Evolutionary conservation across 352 stramenopile genomes (phyloP), one percentile per base, ranked within the genome.

Genomic region (Phytophthora fragariae): DNA sequence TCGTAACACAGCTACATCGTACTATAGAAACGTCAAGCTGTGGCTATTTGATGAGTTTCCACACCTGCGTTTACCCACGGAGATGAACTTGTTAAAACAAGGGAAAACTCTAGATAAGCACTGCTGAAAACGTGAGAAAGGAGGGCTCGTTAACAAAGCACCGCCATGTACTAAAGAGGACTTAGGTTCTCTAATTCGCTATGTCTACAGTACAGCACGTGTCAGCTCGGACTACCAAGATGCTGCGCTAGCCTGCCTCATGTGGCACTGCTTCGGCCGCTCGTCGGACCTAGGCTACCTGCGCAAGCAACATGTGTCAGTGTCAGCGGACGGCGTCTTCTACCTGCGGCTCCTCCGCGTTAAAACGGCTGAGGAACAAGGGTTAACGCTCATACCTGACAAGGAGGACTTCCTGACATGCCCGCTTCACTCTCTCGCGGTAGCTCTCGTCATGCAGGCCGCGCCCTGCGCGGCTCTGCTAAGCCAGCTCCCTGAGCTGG

Each of bases 261-360:
- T 82, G 66, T 81, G 70, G 75, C 80, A 79, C 59, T 57, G 79
- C 10, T 84, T 85, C 21, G 75, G 77, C 0, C 67, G 72, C 4
- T 76, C 75, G 1, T 83, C 72, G 0, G 63, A 82, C n/a, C 39
- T 80, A 2, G 54, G 63, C 1, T 59, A 77, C 9, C 14, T 85
- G 0, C 60, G n/a, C 1, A 82, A 81, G n/a, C 62, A 75, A 17
- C 66, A 75, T 12, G 37, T 81, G 3, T 72, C 69, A 29, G 56
- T 77, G 15, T 66, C 70, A 35, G 47, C 33, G 7, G 70, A 59
- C 17, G 33, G 54, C 0, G 39, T 75, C 3, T 64, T 83, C 49
- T 82, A 79, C 53, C 33, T 84, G 3, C 69, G 53, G 4, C 72
- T 84, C 3, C 15, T 79, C 1, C 64, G 73, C 0, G 27, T 81